Evolutionary conservation across 345 rosid genomes (phyloP).

Genomic region (Arabis alpina): DNA sequence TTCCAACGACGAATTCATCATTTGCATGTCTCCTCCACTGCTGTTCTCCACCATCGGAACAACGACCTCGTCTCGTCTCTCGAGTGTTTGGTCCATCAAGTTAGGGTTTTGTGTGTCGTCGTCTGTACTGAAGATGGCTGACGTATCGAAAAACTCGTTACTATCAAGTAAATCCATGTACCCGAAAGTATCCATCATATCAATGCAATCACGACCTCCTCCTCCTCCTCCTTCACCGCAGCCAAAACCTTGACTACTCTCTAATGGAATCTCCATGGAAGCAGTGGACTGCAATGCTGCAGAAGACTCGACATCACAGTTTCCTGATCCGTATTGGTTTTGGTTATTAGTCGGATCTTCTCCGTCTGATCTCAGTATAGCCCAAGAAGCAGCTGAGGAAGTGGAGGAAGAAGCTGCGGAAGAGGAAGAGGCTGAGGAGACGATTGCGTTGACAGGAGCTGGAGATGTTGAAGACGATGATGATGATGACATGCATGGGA

Average conservation of each 20-base stretch:
- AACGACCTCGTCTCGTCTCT: conserved; percentile 31
- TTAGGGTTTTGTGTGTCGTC: conserved; percentile 44
- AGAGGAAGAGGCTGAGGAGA: conserved; percentile 58
- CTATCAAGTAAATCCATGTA: conserved; percentile 82
- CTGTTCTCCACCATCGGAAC: conserved; percentile 38
- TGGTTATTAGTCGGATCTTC: conserved; percentile 48
- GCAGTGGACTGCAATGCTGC: conserved; percentile 74
- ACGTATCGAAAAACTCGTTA: conserved; percentile 75
- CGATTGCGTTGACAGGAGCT: conserved; percentile 62
- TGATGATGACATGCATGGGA: conserved; percentile 98
- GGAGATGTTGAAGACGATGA: conserved; percentile 88
- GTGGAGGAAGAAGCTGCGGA: conserved; percentile 63
- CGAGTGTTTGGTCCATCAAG: conserved; percentile 41
- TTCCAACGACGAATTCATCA: conserved; percentile 36
- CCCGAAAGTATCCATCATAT: conserved; percentile 77
- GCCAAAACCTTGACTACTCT: conserved; percentile 39
- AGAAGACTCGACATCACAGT: conserved; percentile 36
- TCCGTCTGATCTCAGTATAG: conserved; percentile 63
- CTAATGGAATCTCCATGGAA: conserved; percentile 66
- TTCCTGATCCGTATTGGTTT: conserved; percentile 29
- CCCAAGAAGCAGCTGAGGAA: conserved; percentile 82
- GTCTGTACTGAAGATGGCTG: conserved; percentile 60
- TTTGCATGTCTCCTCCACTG: conserved; percentile 41
- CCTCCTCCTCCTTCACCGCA: conserved; percentile 43
- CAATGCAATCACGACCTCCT: conserved; percentile 51